Percentiles rank a stretch among this genome's conserved stretches.
These are phyloP conservation scores for Ceratobasidium sp. DNA, from an alignment of 1,284 basidiomycete species.

Conservation along the genomic window DNA sequence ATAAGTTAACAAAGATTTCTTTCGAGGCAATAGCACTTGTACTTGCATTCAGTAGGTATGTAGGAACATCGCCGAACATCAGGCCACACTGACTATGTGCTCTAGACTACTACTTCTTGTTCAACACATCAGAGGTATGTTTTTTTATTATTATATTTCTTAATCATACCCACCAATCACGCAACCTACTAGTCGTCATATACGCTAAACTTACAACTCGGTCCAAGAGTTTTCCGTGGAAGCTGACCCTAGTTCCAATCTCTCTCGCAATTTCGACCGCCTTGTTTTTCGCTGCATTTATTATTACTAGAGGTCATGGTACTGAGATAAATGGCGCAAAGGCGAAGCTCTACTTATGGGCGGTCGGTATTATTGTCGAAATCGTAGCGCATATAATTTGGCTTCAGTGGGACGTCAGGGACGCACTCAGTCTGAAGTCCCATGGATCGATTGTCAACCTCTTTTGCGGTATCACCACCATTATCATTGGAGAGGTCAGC, in stretches of 20 bases:
- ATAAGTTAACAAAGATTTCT: neutral
- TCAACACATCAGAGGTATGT: conserved; percentile 24
- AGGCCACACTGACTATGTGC: too few species aligned
- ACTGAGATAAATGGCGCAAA: neutral
- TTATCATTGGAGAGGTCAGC: conserved; percentile 30
- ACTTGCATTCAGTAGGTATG: conserved; percentile 21
- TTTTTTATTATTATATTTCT: neutral
- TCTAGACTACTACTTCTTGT: neutral
- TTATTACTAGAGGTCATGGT: neutral
- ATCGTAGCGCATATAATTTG: conserved; percentile 3
- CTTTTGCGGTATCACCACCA: conserved; percentile 18
- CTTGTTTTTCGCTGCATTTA: conserved; percentile 7
- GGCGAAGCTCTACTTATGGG: conserved; percentile 18
- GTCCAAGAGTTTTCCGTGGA: neutral
- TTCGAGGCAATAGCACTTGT: conserved; percentile 17
- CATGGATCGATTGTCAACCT: conserved; percentile 24
- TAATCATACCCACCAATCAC: neutral
- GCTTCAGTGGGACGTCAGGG: conserved; percentile 13
- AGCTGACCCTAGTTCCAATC: conserved; percentile 8
- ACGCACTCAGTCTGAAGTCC: conserved; percentile 2
- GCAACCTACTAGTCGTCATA: neutral
- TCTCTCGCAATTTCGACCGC: neutral
- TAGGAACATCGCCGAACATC: too few species aligned
- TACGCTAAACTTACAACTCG: conserved; percentile 6
- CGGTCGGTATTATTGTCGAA: neutral